phyloP scores from a whole-genome alignment of 345 rosid species.

The Lepidium didymum region DNA sequence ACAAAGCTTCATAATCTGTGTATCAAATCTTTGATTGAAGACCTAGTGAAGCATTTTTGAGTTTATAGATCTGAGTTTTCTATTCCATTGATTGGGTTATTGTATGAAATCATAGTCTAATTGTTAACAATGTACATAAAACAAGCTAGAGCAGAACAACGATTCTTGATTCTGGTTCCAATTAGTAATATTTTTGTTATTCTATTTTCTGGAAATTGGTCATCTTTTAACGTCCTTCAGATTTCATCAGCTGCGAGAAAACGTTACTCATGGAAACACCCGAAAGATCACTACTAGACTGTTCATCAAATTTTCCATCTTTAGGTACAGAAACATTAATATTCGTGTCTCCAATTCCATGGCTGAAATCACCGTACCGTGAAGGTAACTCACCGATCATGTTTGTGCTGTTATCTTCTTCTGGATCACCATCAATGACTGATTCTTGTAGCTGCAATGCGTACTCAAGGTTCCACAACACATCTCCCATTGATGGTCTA shows the following conservation, averaged over 20 bases:
- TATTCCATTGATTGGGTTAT: neutral
- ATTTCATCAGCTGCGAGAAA: conserved; percentile 78
- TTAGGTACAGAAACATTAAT: conserved; percentile 16
- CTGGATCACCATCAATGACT: conserved; percentile 45
- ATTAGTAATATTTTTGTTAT: neutral
- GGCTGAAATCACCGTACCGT: conserved; percentile 44
- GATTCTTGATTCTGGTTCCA: neutral
- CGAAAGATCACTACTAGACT: conserved; percentile 39
- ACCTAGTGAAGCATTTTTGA: neutral
- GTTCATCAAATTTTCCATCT: conserved; percentile 28
- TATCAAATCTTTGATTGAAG: neutral
- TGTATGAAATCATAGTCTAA: neutral
- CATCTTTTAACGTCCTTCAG: conserved; percentile 53
- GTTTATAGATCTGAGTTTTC: neutral
- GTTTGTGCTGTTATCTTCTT: conserved; percentile 69
- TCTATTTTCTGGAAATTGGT: neutral
- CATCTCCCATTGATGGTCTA: conserved; percentile 88
- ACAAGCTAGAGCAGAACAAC: neutral
- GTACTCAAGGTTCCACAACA: conserved; percentile 85
- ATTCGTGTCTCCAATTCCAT: conserved; percentile 27
- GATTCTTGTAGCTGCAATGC: conserved; percentile 80
- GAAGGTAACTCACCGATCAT: conserved; percentile 62
- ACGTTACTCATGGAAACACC: conserved; percentile 69
- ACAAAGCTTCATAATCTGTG: neutral
- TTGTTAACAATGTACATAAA: neutral